These are phyloP conservation scores for Nigrospora oryzae DNA, from an alignment of 2,329 filamentous ascomycete genomes.

Conservation along the genomic window DNA sequence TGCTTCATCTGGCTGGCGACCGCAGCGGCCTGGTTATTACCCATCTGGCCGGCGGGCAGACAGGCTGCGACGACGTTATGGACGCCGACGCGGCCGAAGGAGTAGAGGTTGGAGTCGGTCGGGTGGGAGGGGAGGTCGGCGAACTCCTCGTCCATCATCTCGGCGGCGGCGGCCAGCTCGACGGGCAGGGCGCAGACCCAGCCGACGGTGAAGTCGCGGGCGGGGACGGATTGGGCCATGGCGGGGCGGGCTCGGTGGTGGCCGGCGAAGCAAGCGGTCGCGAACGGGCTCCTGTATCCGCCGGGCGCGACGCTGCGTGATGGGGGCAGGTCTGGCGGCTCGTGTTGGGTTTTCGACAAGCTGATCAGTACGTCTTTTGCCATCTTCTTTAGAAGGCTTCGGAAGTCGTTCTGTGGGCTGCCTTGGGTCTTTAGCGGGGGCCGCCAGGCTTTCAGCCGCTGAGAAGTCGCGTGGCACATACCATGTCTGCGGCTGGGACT, in stretches of 20 bases:
- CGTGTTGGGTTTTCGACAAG: too few relatives aligned
- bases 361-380: too few relatives aligned
- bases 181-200: constrained; percentile 22
- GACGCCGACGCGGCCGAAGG: constrained; percentile 8
- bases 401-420: too few relatives aligned
- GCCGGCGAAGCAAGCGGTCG: too few relatives aligned
- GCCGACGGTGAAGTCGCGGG: constrained; percentile 16
- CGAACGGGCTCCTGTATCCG: too few relatives aligned
- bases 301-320: too few relatives aligned
- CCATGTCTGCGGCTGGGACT: too few relatives aligned
- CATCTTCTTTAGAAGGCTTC: too few relatives aligned
- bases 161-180: constrained; percentile 19
- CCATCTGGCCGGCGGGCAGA: constrained; percentile 12
- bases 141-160: constrained; percentile 20
- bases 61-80: constrained; percentile 11
- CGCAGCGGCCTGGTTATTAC: constrained; percentile 12
- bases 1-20: constrained; percentile 10
- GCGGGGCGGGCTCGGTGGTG: background rate
- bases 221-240: background rate
- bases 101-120: constrained; percentile 13
- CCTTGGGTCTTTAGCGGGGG: too few relatives aligned
- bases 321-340: too few relatives aligned
- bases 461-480: too few relatives aligned
- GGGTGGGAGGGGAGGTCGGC: constrained; percentile 1
- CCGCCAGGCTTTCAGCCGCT: too few relatives aligned